A percentile compares a stretch with the other conserved stretches of the same genome.
phyloP scores from a whole-genome alignment of 2,329 filamentous ascomycete genomes.

The Graphiopsis chlorocephala region DNA sequence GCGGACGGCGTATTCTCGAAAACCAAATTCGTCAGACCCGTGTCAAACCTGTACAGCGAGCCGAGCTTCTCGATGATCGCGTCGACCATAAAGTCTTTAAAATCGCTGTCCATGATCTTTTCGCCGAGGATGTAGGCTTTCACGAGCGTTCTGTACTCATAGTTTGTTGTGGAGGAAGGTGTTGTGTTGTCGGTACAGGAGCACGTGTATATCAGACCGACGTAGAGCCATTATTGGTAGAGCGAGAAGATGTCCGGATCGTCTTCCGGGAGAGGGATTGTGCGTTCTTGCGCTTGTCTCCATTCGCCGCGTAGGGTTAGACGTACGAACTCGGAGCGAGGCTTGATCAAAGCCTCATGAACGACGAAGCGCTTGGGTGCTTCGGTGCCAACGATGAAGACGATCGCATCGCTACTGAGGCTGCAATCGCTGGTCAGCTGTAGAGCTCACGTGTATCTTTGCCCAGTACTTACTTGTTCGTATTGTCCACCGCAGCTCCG shows the following conservation, averaged over 20 bases:
- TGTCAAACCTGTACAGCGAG: background rate
- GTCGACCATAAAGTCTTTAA: constrained; percentile 26
- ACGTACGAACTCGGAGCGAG: constrained; percentile 17
- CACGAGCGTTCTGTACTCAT: constrained; percentile 13
- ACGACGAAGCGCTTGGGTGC: constrained; percentile 1
- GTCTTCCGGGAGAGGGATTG: constrained; percentile 15
- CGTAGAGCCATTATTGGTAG: constrained; percentile 25
- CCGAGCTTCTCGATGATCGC: constrained; percentile 18
- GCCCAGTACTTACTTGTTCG: background rate
- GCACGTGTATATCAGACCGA: background rate
- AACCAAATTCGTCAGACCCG: background rate
- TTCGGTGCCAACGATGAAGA: constrained; percentile 11
- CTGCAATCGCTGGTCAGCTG: background rate
- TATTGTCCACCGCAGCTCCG: background rate
- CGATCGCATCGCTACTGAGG: background rate
- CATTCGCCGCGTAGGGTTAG: constrained; percentile 16
- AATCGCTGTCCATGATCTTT: constrained; percentile 23
- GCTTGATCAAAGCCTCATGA: constrained; percentile 7
- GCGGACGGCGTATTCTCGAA: constrained; percentile 19
- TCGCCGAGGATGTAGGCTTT: constrained; percentile 28
- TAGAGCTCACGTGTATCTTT: background rate
- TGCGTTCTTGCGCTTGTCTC: constrained; percentile 17
- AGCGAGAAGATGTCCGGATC: constrained; percentile 14
- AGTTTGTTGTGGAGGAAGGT: background rate
- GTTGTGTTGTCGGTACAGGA: too few species aligned